Conservation (phyloP, 1,284 basidiomycete genomes). For the Tremellales sp. region DNA sequence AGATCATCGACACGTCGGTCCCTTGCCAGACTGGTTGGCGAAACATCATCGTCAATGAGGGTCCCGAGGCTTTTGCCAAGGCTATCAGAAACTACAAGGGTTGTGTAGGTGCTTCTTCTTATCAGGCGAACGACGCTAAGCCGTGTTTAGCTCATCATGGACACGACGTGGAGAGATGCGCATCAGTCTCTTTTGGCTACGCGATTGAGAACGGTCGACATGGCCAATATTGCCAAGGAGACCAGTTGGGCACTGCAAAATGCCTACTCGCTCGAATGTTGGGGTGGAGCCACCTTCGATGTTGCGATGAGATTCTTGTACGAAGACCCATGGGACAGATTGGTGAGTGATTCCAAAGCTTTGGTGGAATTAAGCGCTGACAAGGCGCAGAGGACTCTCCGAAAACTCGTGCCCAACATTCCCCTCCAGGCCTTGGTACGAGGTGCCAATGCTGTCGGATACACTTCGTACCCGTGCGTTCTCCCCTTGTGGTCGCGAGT, state of each 20-base stretch:
- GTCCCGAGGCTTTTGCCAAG: constrained; percentile 97
- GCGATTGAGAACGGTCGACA: constrained; percentile 91
- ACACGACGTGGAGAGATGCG: constrained; percentile 99
- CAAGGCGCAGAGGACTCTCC: constrained; percentile 63
- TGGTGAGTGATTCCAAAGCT: constrained; percentile 56
- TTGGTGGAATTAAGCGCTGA: constrained; percentile 2
- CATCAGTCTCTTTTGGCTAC: constrained; percentile 98
- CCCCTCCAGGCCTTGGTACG: constrained; percentile 97
- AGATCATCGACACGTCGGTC: constrained; percentile 71
- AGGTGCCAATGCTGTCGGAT: constrained; percentile 98
- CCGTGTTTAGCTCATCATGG: constrained; percentile 68
- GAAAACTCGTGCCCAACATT: constrained; percentile 97
- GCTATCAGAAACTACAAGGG: constrained; percentile 96
- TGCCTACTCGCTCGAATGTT: constrained; percentile 96
- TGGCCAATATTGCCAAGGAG: constrained; percentile 98
- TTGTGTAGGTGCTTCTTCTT: constrained; percentile 48
- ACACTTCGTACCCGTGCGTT: constrained; percentile 99
- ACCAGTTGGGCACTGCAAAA: constrained; percentile 92
- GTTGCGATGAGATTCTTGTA: constrained; percentile 99
- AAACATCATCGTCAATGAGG: constrained; percentile 97
- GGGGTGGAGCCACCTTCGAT: constrained; percentile 99
- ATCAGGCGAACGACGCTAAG: not conserved
- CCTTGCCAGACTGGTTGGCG: constrained; percentile 93
- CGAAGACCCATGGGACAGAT: constrained; percentile 98
- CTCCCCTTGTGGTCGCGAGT: too few relatives aligned